Evolutionary conservation across 495 filamentous ascomycete species (phyloP).

Genomic region (Neurospora intermedia): DNA sequence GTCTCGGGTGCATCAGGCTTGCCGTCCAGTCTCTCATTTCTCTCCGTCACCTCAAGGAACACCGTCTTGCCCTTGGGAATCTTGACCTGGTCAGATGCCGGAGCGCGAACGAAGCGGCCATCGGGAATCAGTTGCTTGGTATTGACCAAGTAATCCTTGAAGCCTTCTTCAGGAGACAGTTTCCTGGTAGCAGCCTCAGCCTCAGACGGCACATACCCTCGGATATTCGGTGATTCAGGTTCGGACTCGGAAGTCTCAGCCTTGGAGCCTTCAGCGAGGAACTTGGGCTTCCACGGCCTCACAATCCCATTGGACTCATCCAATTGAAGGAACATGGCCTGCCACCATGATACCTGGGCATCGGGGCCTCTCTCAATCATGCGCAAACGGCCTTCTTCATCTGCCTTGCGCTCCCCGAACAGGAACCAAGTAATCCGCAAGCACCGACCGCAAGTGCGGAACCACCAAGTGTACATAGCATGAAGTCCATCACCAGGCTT

Average conservation of each 20-base stretch:
- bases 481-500: constrained; percentile 77
- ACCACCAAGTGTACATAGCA: constrained; percentile 90
- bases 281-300: constrained; percentile 31
- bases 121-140: constrained; percentile 42
- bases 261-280: constrained; percentile 27
- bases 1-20: constrained; percentile 38
- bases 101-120: constrained; percentile 81
- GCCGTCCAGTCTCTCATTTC: constrained; percentile 56
- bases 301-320: constrained; percentile 18
- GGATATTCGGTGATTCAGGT: constrained; percentile 9
- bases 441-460: constrained; percentile 69
- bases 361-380: constrained; percentile 18
- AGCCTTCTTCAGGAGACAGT: not conserved
- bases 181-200: not conserved
- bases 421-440: constrained; percentile 85
- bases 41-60: constrained; percentile 69
- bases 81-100: constrained; percentile 85
- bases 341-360: constrained; percentile 19
- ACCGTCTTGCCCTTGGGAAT: constrained; percentile 74
- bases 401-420: constrained; percentile 66
- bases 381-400: constrained; percentile 63
- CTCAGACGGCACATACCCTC: not conserved
- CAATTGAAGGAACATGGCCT: constrained; percentile 26
- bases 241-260: constrained; percentile 16
- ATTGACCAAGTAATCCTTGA: constrained; percentile 31